Evolutionary conservation across 768 basidiomycete genomes (phyloP).

Genomic region (Leccinum incarnatum): DNA sequence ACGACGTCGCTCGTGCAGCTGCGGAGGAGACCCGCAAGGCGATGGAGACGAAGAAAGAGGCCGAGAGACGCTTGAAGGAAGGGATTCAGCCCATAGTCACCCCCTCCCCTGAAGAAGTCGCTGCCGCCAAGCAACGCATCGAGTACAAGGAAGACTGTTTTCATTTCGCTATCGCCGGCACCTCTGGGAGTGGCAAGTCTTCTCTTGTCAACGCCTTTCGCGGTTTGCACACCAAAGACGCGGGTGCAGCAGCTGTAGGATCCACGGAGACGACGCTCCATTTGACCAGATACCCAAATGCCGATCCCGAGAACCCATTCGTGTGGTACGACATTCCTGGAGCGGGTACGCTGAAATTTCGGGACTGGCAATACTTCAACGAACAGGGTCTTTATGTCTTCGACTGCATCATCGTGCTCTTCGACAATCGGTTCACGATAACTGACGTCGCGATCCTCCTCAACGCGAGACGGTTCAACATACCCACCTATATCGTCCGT

Average conservation of each 20-base stretch:
- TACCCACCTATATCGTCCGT: constrained; percentile 35
- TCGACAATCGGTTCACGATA: constrained; percentile 34
- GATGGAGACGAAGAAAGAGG: constrained; percentile 10
- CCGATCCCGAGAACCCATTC: constrained; percentile 17
- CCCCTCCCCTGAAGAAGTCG: constrained; percentile 22
- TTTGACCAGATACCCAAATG: constrained; percentile 27
- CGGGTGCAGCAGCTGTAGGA: constrained; percentile 27
- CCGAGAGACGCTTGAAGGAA: constrained; percentile 19
- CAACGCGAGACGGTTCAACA: constrained; percentile 30
- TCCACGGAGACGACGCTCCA: constrained; percentile 30
- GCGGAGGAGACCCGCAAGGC: constrained; percentile 3
- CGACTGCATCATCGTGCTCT: constrained; percentile 34
- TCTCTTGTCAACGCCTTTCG: constrained; percentile 37
- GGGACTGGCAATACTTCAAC: constrained; percentile 38
- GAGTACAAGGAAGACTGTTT: constrained; percentile 26
- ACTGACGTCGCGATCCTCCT: constrained; percentile 34
- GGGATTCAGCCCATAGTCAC: constrained; percentile 27
- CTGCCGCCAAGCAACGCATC: constrained; percentile 11
- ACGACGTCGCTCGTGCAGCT: background rate
- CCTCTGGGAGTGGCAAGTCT: constrained; percentile 36
- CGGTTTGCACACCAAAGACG: constrained; percentile 22
- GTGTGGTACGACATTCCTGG: constrained; percentile 39
- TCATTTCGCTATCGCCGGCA: constrained; percentile 35
- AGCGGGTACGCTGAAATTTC: constrained; percentile 32
- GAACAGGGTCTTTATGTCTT: constrained; percentile 36